Evolutionary conservation across 1,139 yeast species (phyloP), one percentile per base, ranked within the genome.

Genomic region (Taiozyma sp.): DNA sequence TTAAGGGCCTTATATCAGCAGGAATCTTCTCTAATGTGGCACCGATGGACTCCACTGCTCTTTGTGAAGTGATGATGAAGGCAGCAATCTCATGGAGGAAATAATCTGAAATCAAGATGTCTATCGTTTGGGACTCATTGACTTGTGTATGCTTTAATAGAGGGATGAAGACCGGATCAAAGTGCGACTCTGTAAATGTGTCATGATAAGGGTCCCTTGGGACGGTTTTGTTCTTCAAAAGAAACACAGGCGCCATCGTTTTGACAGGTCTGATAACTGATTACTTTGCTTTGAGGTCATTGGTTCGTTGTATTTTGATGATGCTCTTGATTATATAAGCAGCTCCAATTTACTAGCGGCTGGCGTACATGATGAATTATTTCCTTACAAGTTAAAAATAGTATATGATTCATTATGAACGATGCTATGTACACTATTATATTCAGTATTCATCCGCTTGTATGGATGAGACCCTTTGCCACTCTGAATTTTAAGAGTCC

Each of bases 51-150:
- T 91, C 97, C 0, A 91, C 96, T 0, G 97, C 96, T 57, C 98
- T 69, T 64, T 91, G 97, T 4, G 96, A 86, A 0, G 98, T 90
- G n/a, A 93, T 81, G 11, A 93, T 85, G 43, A 88, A 68, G 1
- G 81, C 79, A 50, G 75, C 72, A 47, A 76, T 64, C 1, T 66
- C 59, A 4, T 59, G 42, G 10, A 76, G 53, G 57, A 81, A 83
- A 26, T 69, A 72, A 0, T 62, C 57, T 3, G 79, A 70, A 7
- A 60, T 61, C 10, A 88, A 67, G 53, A 74, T 75, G 0, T 58
- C 56, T 3, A 73, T 62, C 4, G 85, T 74, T 16, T 67, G 72
- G 0, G 63, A 58, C 16, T 79, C 74, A 49, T 81, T 76, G 22
- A 76, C 68, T 50, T 80, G 83, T 2, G 76, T 72, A 64, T 88